Base-by-base conservation (phyloP, 2,329 filamentous ascomycete genomes). In the Ascochyta koolunga region DNA sequence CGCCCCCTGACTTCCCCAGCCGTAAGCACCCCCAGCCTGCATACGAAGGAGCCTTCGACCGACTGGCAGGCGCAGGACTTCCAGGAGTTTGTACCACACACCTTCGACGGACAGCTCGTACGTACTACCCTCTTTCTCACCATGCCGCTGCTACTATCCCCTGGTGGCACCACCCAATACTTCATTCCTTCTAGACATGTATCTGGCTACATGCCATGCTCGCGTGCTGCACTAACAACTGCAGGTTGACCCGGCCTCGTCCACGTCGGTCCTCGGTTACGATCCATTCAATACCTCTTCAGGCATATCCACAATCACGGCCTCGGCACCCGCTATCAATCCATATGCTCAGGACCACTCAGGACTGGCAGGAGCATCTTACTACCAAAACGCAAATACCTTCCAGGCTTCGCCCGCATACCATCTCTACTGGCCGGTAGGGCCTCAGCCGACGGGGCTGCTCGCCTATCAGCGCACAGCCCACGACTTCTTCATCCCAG, bases 401-500 rank as follows among this genome's bases (percentile, higher is more conserved):
- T 87, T 85, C 67, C 82, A 75, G 44, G 61, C 85, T 39, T 75
- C 82, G 56, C 83, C 83, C 22, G 63, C 73, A 9, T 96, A 97
- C 72, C 95, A 99, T 73, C 83, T 96, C 11, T 99, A 99, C 74
- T 90, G 91, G 27, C 92, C 93, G 0, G 84, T 93, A 51, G 91
- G 91, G 5, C 87, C 90, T n/a, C 85, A 92, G 70, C 85, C 87
- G 56, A 89, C 93, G 58, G 91, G 91, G 59, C 81, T 96, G 25
- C 81, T 90, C 61, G 86, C 89, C 2, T 96, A 96, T 69, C 93
- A 99, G 71, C 86, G 91, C 54, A 88, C 89, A 52, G 87, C 90
- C 1, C 91, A 96, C 69, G 93, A 98, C 69, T 90, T 98, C 61
- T 99, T 99, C 74, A 84, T 98, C 36, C 86, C 91, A 0, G 93